Conservation (phyloP, 495 filamentous ascomycete species). For the Letharia lupina region DNA sequence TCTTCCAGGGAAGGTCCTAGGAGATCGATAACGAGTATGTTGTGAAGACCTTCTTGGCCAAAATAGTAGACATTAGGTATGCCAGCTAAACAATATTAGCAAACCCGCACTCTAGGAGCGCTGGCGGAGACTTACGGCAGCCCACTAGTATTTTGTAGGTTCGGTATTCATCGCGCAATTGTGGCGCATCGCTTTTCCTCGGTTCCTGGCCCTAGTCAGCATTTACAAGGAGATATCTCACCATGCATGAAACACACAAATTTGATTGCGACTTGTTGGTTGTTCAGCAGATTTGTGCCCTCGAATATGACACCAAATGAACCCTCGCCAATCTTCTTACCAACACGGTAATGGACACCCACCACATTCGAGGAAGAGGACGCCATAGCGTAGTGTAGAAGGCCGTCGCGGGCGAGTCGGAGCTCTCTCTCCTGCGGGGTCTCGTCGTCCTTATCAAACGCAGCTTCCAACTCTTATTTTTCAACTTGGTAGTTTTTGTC, state of each 20-base stretch:
- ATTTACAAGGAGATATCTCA: slow-evolving; percentile 2
- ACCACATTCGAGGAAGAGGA: slow-evolving; percentile 97
- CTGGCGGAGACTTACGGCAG: slow-evolving; percentile 73
- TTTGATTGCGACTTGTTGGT: slow-evolving; percentile 99
- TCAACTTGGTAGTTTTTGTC: not conserved
- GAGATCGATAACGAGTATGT: slow-evolving; percentile 97
- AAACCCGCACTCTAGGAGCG: slow-evolving; percentile 11
- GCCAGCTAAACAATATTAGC: slow-evolving; percentile 52
- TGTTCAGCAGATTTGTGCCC: slow-evolving; percentile 96
- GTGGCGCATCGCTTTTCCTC: slow-evolving; percentile 95
- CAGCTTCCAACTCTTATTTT: not conserved
- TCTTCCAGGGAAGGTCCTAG: slow-evolving; percentile 95
- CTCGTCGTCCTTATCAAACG: not conserved
- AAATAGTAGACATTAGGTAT: slow-evolving; percentile 99
- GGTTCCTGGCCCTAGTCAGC: slow-evolving; percentile 62
- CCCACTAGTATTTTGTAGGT: slow-evolving; percentile 99
- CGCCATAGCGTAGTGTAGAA: slow-evolving; percentile 49
- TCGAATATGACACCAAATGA: slow-evolving; percentile 99
- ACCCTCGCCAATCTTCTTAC: slow-evolving; percentile 99
- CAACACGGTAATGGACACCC: slow-evolving; percentile 96
- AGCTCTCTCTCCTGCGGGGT: slow-evolving; percentile 3
- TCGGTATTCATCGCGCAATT: slow-evolving; percentile 96
- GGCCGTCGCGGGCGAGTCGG: not conserved
- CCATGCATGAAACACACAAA: slow-evolving; percentile 58
- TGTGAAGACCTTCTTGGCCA: slow-evolving; percentile 96